These are phyloP conservation scores for Lipomyces spencermartinsiae DNA, from an alignment of 805 yeast genomes.

Conservation along the genomic window DNA sequence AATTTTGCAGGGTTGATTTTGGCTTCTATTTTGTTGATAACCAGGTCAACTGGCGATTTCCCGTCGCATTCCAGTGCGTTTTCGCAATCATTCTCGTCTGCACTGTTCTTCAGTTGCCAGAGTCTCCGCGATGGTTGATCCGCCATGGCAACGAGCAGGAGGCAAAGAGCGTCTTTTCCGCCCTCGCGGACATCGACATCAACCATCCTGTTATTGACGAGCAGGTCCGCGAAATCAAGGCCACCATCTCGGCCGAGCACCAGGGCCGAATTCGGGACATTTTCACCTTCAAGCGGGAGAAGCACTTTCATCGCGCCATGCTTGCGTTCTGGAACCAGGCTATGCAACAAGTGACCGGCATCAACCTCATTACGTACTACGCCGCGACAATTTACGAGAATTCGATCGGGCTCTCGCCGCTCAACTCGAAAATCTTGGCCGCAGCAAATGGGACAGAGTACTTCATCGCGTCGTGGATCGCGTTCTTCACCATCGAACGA, in stretches of 20 bases:
- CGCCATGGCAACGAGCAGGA: slow-evolving; percentile 68
- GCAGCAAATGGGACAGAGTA: slow-evolving; percentile 55
- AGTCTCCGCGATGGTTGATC: slow-evolving; percentile 84
- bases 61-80: slow-evolving; percentile 72
- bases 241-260: slow-evolving; percentile 41
- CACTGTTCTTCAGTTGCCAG: slow-evolving; percentile 69
- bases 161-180: slow-evolving; percentile 50
- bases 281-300: slow-evolving; percentile 52
- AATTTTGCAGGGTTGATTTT: slow-evolving; percentile 45
- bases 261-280: slow-evolving; percentile 37
- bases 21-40: slow-evolving; percentile 54
- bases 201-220: slow-evolving; percentile 47
- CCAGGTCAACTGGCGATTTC: slow-evolving; percentile 72
- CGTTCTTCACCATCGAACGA: slow-evolving; percentile 59
- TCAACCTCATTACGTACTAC: slow-evolving; percentile 63
- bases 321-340: slow-evolving; percentile 54
- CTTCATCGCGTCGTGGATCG: slow-evolving; percentile 53
- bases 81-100: slow-evolving; percentile 64
- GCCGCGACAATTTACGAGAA: slow-evolving; percentile 62
- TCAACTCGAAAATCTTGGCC: slow-evolving; percentile 53
- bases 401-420: slow-evolving; percentile 54
- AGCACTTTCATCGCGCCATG: slow-evolving; percentile 56
- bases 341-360: slow-evolving; percentile 57
- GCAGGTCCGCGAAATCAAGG: slow-evolving; percentile 41
- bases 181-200: slow-evolving; percentile 44